phyloP scores from a whole-genome alignment of 257 asterid genomes.

The Rubia yunnanensis region DNA sequence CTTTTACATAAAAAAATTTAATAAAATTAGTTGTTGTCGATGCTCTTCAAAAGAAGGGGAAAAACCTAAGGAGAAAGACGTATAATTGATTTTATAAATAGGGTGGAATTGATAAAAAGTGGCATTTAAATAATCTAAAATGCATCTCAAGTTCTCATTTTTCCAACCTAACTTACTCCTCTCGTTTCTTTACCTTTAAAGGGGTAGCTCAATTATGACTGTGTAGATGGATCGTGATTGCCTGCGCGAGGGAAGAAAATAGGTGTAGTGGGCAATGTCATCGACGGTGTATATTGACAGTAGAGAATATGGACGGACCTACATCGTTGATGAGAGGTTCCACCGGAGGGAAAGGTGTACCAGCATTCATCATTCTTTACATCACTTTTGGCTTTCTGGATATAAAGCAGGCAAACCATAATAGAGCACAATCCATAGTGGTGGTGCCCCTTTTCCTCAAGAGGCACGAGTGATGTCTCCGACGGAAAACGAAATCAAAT shows the following conservation, averaged over 20 bases:
- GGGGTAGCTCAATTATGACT: slow-evolving; percentile 15
- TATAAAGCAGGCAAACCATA: slow-evolving; percentile 16
- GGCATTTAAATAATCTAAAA: too few relatives aligned
- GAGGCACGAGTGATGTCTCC: slow-evolving; percentile 24
- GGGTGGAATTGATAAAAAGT: too few relatives aligned
- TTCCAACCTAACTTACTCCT: neutral
- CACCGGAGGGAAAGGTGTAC: slow-evolving; percentile 27
- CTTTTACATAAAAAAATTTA: too few relatives aligned
- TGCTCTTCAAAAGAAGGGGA: too few relatives aligned
- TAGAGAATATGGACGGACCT: neutral
- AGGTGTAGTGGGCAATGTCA: neutral
- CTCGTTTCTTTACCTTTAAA: slow-evolving; percentile 12
- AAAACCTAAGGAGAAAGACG: too few relatives aligned
- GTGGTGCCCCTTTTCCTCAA: slow-evolving; percentile 19
- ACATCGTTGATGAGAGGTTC: slow-evolving; percentile 2
- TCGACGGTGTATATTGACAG: slow-evolving; percentile 3
- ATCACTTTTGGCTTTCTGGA: slow-evolving; percentile 16
- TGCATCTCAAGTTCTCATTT: too few relatives aligned
- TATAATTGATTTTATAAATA: too few relatives aligned
- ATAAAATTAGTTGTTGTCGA: too few relatives aligned
- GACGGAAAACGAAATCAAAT: slow-evolving; percentile 10
- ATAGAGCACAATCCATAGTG: slow-evolving; percentile 16
- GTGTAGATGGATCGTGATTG: neutral
- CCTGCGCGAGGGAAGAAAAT: neutral
- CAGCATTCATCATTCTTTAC: slow-evolving; percentile 30